These are phyloP conservation scores for Xylaria sp. DNA, from an alignment of 2,329 filamentous ascomycete genomes.

Conservation along the genomic window DNA sequence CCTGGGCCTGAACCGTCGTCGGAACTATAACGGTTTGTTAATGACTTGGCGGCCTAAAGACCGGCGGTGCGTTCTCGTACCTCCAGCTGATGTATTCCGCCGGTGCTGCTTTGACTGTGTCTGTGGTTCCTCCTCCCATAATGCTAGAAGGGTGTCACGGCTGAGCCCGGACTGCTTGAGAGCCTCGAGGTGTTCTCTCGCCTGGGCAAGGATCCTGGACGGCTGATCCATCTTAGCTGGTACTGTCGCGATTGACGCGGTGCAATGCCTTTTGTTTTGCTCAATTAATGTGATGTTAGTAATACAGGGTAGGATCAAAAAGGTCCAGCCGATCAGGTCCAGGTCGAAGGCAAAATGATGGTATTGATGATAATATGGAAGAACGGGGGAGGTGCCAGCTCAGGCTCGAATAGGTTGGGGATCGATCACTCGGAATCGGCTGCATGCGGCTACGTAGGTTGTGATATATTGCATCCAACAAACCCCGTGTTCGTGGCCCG, in stretches of 20 bases:
- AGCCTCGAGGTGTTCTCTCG: slow-evolving; percentile 38
- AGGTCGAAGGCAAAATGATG: slow-evolving; percentile 10
- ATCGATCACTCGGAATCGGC: slow-evolving; percentile 33
- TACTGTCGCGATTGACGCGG: slow-evolving; percentile 10
- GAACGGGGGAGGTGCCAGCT: slow-evolving; percentile 14
- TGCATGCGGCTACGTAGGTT: slow-evolving; percentile 29
- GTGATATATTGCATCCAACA: slow-evolving; percentile 29
- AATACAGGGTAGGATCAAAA: slow-evolving; percentile 15
- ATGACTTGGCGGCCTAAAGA: neutral
- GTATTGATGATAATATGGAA: slow-evolving; percentile 3
- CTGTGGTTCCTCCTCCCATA: slow-evolving; percentile 33
- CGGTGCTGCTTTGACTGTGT: slow-evolving; percentile 25
- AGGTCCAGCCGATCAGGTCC: slow-evolving; percentile 13
- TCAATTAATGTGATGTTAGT: neutral
- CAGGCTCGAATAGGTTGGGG: slow-evolving; percentile 20
- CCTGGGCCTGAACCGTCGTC: slow-evolving; percentile 1
- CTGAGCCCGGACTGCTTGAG: slow-evolving; percentile 40
- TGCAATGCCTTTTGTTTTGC: neutral
- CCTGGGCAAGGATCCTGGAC: slow-evolving; percentile 37
- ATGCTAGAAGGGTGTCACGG: slow-evolving; percentile 34
- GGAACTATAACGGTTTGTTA: slow-evolving; percentile 20
- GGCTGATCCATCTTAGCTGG: slow-evolving; percentile 35
- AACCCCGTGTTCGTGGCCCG: slow-evolving; percentile 12
- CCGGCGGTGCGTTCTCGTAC: slow-evolving; percentile 20
- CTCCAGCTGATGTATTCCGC: slow-evolving; percentile 24